Conservation (phyloP, 495 filamentous ascomycete species). For the Tetracladium setigerum region DNA sequence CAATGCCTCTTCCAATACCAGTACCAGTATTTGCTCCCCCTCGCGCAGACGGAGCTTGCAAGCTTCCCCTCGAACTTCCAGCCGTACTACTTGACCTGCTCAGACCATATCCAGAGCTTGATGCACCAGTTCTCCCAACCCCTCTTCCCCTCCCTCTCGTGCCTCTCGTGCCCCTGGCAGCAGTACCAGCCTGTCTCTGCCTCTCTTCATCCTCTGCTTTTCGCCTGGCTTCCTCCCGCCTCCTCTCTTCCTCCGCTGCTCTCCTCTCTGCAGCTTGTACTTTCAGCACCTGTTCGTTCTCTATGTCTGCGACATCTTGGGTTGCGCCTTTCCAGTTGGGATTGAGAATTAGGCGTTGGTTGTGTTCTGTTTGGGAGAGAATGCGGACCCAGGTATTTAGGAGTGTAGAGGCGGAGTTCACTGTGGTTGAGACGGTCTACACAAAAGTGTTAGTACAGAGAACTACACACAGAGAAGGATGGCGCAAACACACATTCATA, state of each 20-base stretch:
- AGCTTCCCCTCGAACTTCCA: slow-evolving; percentile 8
- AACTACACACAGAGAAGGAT: not conserved
- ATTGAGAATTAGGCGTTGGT: slow-evolving; percentile 83
- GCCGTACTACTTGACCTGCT: slow-evolving; percentile 26
- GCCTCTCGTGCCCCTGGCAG: slow-evolving; percentile 27
- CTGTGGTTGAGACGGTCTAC: slow-evolving; percentile 79
- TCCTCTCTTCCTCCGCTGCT: slow-evolving; percentile 64
- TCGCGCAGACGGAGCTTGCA: slow-evolving; percentile 11
- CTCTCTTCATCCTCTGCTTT: slow-evolving; percentile 69
- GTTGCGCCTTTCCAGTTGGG: slow-evolving; percentile 83
- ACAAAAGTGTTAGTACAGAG: not conserved
- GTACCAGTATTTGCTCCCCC: slow-evolving; percentile 14
- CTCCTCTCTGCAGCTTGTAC: slow-evolving; percentile 69
- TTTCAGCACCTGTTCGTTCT: slow-evolving; percentile 63
- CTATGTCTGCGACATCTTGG: slow-evolving; percentile 73
- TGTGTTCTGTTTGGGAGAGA: slow-evolving; percentile 93
- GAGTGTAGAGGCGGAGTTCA: slow-evolving; percentile 83
- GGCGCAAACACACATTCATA: slow-evolving; percentile 63
- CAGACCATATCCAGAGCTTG: slow-evolving; percentile 37
- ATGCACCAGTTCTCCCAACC: slow-evolving; percentile 32
- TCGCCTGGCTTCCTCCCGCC: slow-evolving; percentile 60
- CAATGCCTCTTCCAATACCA: slow-evolving; percentile 36
- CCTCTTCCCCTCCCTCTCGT: slow-evolving; percentile 37
- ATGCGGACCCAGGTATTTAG: slow-evolving; percentile 95
- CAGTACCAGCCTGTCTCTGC: slow-evolving; percentile 37